These are phyloP conservation scores for Logfia minima DNA, from an alignment of 129 eudicot genomes.

Conservation along the genomic window DNA sequence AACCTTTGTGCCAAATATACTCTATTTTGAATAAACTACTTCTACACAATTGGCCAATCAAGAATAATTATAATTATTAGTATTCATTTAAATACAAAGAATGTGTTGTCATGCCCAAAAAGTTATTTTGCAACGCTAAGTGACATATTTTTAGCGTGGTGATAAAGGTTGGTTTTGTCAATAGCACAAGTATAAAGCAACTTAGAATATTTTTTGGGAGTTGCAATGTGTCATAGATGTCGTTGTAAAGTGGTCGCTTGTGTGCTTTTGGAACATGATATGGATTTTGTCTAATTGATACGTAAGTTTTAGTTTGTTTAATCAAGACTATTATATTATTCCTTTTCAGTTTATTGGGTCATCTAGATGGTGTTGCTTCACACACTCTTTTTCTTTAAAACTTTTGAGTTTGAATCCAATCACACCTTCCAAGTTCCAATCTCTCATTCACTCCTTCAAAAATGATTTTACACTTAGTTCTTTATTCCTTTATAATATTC, in stretches of 20 bases:
- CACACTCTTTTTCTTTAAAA: too few species aligned
- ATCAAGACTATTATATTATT: not conserved
- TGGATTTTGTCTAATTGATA: not conserved
- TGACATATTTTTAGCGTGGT: not conserved
- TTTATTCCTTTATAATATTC: too few species aligned
- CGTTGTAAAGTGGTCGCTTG: constrained; percentile 16
- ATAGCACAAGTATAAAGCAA: constrained; percentile 13
- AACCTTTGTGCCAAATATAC: too few species aligned
- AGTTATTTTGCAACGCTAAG: constrained; percentile 11
- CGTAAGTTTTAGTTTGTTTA: not conserved
- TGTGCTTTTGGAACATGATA: constrained; percentile 15
- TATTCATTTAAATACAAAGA: not conserved
- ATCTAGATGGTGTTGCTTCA: too few species aligned
- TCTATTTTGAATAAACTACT: not conserved
- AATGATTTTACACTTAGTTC: too few species aligned
- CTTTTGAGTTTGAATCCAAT: too few species aligned
- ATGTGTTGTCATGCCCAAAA: constrained; percentile 24
- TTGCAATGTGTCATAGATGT: not conserved
- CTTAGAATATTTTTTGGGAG: constrained; percentile 2
- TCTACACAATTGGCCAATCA: not conserved
- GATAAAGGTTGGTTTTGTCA: constrained; percentile 21
- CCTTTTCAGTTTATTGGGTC: too few species aligned
- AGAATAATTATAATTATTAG: not conserved
- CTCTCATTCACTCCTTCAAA: too few species aligned
- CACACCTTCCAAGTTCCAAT: too few species aligned